Evolutionary conservation across 805 yeast genomes (phyloP), one percentile per base, ranked within the genome.

Genomic region (Priceomyces haplophilus): DNA sequence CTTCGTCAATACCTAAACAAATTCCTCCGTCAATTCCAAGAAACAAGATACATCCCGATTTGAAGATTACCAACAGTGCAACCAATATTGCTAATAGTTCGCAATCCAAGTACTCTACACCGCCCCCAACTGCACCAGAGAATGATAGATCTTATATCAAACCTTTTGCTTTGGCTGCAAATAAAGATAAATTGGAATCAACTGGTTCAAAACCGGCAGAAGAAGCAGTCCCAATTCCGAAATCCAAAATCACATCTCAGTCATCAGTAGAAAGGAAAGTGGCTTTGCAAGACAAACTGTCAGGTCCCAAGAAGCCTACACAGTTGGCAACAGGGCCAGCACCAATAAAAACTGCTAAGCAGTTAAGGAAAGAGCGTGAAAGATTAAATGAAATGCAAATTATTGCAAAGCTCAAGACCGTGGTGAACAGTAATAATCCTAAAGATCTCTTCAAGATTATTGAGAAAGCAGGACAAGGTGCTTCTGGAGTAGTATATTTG

Each of bases 401-500:
- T 18, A 78, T 91, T 76, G 81, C 85, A 31, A 87, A 85, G 55
- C 71, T 93, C 51, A 78, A 83, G 45, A 79, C 88, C 3, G 96
- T 90, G 24, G 96, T 93, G 7, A 80, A 83, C 50, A 80, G 77
- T 53, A 76, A 79, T 34, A 96, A 93, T 65, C 99, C 99, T n/a
- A 74, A 88, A 5, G 84, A 88, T 33, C 76, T 76, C 46, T 86
- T 85, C 67, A 79, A 79, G 55, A 82, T 85, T 65, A 75, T 86
- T 47, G 88, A 83, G 58, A 83, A 84, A 51, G 93, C 91, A 1
- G 99, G 99, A 13, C 98, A 93, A 67, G 99, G 99, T 56, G 99
- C 99, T 0, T 80, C 90, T 49, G 99, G 99, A 15, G 88, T 95
- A 3, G 99, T 93, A 15, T 93, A 85, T 58, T 71, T 89, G 38